Conservation (phyloP, 1,284 basidiomycete species). For the Ceratobasidium papillatum region DNA sequence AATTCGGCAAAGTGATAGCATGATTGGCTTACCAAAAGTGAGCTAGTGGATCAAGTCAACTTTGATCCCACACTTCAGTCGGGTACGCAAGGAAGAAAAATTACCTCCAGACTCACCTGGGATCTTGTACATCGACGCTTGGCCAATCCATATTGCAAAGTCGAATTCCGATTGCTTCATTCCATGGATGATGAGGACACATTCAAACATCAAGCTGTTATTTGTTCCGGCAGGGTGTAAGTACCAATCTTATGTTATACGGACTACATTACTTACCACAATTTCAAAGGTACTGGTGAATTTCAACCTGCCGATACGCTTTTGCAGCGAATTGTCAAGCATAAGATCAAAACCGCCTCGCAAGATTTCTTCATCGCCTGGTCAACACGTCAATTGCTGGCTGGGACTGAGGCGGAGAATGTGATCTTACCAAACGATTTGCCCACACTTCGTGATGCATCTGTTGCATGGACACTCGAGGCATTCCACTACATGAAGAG, state of each 20-base stretch:
- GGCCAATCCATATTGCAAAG: conserved; percentile 17
- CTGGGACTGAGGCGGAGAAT: background rate
- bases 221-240: conserved; percentile 22
- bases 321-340: conserved; percentile 6
- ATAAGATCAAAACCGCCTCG: background rate
- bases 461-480: conserved; percentile 13
- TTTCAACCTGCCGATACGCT: conserved; percentile 8
- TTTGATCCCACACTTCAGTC: background rate
- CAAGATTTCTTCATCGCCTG: conserved; percentile 1
- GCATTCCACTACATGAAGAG: background rate
- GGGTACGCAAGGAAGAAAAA: background rate
- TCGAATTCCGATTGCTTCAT: conserved; percentile 2
- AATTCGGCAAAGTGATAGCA: too few species aligned
- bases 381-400: background rate
- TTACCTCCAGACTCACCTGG: background rate
- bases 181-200: background rate
- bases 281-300: conserved; percentile 10
- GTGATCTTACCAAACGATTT: conserved; percentile 9
- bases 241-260: too few species aligned
- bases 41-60: conserved; percentile 5
- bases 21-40: too few species aligned
- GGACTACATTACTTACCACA: too few species aligned
- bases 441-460: conserved; percentile 12
- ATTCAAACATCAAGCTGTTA: background rate
- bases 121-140: background rate